phyloP scores from a whole-genome alignment of 345 rosid genomes.

The Noccaea caerulescens region DNA sequence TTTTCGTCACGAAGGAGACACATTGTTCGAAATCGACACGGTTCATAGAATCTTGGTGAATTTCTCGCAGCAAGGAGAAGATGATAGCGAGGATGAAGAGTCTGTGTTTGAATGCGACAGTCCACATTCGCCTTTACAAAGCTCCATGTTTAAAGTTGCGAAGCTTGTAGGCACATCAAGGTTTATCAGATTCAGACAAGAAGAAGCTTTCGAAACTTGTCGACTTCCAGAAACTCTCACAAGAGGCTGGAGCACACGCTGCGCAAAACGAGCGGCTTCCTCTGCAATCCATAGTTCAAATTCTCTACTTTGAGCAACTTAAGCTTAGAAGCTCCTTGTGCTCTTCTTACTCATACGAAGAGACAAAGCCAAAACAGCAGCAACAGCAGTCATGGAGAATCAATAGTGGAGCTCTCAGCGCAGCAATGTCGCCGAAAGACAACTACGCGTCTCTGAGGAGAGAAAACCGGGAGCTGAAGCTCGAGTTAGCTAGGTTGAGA shows the following conservation, averaged over 20 bases:
- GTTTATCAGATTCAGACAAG: conserved; percentile 75
- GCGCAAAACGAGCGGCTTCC: conserved; percentile 96
- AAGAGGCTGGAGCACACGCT: conserved; percentile 97
- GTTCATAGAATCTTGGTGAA: conserved; percentile 90
- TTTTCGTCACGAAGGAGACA: conserved; percentile 80
- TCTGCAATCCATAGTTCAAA: conserved; percentile 93
- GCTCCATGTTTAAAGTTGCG: conserved; percentile 75
- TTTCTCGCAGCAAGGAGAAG: conserved; percentile 92
- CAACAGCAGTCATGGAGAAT: conserved; percentile 83
- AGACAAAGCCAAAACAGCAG: conserved; percentile 59
- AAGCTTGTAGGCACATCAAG: conserved; percentile 90
- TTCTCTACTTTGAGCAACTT: conserved; percentile 92
- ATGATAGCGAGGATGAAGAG: conserved; percentile 82
- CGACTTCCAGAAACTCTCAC: conserved; percentile 96
- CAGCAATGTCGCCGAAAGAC: conserved; percentile 97
- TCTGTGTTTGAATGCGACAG: conserved; percentile 82
- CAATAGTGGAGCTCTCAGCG: conserved; percentile 93
- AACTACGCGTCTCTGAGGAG: conserved; percentile 93
- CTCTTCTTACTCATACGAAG: conserved; percentile 71
- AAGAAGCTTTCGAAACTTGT: conserved; percentile 78
- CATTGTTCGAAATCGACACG: conserved; percentile 90
- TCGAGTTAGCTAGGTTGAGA: conserved; percentile 84
- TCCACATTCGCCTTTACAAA: conserved; percentile 84
- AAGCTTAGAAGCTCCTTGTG: conserved; percentile 77
- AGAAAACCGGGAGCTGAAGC: conserved; percentile 92